Conservation (phyloP, 306 rosid species). For the Betula pendula region DNA sequence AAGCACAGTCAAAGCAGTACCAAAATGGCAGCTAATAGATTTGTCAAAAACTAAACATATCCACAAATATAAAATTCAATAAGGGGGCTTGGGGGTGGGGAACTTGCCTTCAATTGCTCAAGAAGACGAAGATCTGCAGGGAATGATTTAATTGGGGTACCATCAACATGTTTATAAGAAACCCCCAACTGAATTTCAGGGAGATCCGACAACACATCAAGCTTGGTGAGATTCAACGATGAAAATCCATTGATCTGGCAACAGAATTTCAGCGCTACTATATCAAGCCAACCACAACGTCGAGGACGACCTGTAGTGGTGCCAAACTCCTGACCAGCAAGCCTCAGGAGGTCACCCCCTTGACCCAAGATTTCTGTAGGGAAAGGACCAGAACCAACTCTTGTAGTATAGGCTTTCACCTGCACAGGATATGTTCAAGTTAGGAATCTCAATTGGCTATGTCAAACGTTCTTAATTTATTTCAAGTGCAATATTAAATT, state of each 20-base stretch:
- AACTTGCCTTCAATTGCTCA: conserved; percentile 74
- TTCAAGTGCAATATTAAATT: background rate
- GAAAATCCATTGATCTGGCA: conserved; percentile 92
- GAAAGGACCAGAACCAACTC: conserved; percentile 97
- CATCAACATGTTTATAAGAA: conserved; percentile 60
- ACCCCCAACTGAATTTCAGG: conserved; percentile 76
- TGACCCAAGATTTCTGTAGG: conserved; percentile 86
- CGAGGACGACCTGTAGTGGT: conserved; percentile 98
- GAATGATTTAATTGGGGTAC: conserved; percentile 68
- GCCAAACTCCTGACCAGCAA: conserved; percentile 96
- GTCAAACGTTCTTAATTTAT: conserved; percentile 15
- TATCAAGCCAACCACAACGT: conserved; percentile 97
- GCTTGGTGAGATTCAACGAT: conserved; percentile 86
- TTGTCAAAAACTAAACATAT: background rate
- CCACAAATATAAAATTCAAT: background rate
- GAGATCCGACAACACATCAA: conserved; percentile 82
- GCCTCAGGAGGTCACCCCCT: conserved; percentile 84
- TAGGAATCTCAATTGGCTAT: conserved; percentile 14
- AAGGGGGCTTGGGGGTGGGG: background rate
- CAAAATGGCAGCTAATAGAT: background rate
- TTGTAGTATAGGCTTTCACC: conserved; percentile 97
- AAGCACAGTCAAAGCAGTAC: background rate
- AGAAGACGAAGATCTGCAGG: conserved; percentile 85
- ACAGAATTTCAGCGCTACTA: conserved; percentile 68
- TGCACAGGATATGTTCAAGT: conserved; percentile 42